phyloP scores from a whole-genome alignment of 1,139 yeast species.

The Saccharomycopsis hybrid region DNA sequence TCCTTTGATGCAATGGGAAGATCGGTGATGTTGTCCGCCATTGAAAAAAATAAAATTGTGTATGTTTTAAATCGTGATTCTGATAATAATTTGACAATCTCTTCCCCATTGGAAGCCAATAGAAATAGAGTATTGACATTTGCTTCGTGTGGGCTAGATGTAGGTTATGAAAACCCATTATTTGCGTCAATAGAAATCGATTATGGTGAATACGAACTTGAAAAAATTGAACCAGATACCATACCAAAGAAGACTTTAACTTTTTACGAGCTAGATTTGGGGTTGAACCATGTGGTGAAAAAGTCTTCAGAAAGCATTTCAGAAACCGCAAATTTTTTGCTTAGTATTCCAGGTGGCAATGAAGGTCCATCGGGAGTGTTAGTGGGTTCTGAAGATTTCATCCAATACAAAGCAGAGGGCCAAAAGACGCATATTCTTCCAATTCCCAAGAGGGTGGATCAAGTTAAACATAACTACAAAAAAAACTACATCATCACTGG shows the following conservation, averaged over 20 bases:
- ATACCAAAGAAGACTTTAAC: conserved; percentile 34
- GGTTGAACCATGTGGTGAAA: conserved; percentile 67
- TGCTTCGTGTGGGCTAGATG: conserved; percentile 55
- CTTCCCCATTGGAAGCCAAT: conserved; percentile 72
- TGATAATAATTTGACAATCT: conserved; percentile 40
- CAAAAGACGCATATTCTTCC: conserved; percentile 36
- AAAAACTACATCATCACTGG: conserved; percentile 19
- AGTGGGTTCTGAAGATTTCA: conserved; percentile 40
- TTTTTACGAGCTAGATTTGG: conserved; percentile 79
- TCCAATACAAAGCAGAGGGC: conserved; percentile 40
- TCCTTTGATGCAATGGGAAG: conserved; percentile 69
- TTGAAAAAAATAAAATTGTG: conserved; percentile 67
- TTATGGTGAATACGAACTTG: conserved; percentile 27
- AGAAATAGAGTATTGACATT: conserved; percentile 50
- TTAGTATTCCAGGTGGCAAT: conserved; percentile 43
- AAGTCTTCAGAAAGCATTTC: conserved; percentile 39
- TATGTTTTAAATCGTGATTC: conserved; percentile 49
- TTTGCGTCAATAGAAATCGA: conserved; percentile 80
- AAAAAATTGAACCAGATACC: conserved; percentile 23
- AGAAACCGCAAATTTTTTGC: conserved; percentile 36
- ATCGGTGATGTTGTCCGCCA: conserved; percentile 62
- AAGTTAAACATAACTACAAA: conserved; percentile 30
- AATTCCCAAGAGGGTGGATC: conserved; percentile 40
- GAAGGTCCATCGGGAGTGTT: conserved; percentile 61
- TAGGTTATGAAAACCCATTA: conserved; percentile 72